Evolutionary conservation across 1,284 basidiomycete genomes (phyloP).

Genomic region (Caloboletus inedulis): DNA sequence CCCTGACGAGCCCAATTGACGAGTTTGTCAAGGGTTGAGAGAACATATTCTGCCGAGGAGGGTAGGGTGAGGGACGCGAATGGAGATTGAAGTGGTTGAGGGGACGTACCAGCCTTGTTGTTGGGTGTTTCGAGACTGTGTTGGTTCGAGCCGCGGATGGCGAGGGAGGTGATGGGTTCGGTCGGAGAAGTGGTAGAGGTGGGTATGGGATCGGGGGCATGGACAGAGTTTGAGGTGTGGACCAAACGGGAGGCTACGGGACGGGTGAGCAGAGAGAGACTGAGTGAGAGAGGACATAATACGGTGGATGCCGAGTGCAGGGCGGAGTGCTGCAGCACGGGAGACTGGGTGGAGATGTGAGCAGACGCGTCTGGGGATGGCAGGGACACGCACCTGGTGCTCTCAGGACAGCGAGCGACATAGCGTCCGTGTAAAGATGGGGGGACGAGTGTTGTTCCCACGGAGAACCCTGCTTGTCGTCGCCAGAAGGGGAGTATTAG

Average conservation of each 20-base stretch:
- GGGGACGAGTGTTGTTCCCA: slow-evolving; percentile 8
- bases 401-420: slow-evolving; percentile 51
- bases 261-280: background rate
- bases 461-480: slow-evolving; percentile 1
- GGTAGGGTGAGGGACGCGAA: slow-evolving; percentile 1
- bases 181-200: slow-evolving; percentile 44
- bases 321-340: slow-evolving; percentile 45
- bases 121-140: slow-evolving; percentile 82
- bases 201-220: slow-evolving; percentile 40
- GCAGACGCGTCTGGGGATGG: background rate
- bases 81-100: background rate
- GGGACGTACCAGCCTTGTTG: slow-evolving; percentile 79
- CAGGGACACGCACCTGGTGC: slow-evolving; percentile 39
- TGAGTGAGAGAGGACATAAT: slow-evolving; percentile 13
- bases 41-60: slow-evolving; percentile 80
- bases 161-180: slow-evolving; percentile 61
- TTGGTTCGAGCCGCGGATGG: slow-evolving; percentile 79
- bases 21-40: slow-evolving; percentile 95
- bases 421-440: slow-evolving; percentile 26
- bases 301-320: slow-evolving; percentile 47
- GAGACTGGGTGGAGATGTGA: background rate
- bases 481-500: background rate
- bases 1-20: slow-evolving; percentile 98
- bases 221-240: slow-evolving; percentile 47
- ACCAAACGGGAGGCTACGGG: slow-evolving; percentile 51